Conservation (phyloP, 495 filamentous ascomycete species). For the Xylaria longipes region DNA sequence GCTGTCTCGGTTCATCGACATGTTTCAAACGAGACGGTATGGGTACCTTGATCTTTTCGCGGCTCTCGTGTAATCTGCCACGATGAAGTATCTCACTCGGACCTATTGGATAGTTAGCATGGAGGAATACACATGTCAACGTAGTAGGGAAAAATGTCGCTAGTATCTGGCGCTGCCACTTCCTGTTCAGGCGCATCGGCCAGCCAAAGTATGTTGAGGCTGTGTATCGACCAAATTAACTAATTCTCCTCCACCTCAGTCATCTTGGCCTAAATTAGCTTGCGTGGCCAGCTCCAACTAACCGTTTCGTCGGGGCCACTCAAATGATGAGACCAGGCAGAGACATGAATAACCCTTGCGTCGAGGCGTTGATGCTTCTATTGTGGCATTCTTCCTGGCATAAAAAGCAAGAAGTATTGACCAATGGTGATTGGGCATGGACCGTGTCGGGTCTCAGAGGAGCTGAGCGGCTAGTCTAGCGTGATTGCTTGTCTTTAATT, state of each 20-base stretch:
- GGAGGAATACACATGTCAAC: neutral
- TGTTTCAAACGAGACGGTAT: constrained; percentile 1
- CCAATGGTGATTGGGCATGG: neutral
- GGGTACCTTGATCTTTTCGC: neutral
- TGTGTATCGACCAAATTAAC: neutral
- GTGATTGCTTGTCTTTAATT: neutral
- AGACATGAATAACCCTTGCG: neutral
- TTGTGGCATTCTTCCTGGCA: neutral
- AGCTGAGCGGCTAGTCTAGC: neutral
- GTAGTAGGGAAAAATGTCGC: neutral
- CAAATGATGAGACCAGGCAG: neutral
- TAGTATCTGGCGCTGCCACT: neutral
- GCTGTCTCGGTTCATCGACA: neutral
- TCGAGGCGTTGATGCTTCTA: neutral
- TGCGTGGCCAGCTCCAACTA: neutral
- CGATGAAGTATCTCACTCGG: no score
- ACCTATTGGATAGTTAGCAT: neutral
- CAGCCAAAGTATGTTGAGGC: neutral
- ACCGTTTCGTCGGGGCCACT: neutral
- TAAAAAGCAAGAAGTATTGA: constrained; percentile 13
- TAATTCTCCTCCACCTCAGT: neutral
- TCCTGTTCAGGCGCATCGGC: neutral
- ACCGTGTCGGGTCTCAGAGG: neutral
- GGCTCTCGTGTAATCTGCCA: neutral
- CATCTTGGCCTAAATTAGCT: neutral